Evolutionary conservation across 1,139 yeast species (phyloP), one percentile per base, ranked within the genome.

Genomic region (Taphrina pruni): DNA sequence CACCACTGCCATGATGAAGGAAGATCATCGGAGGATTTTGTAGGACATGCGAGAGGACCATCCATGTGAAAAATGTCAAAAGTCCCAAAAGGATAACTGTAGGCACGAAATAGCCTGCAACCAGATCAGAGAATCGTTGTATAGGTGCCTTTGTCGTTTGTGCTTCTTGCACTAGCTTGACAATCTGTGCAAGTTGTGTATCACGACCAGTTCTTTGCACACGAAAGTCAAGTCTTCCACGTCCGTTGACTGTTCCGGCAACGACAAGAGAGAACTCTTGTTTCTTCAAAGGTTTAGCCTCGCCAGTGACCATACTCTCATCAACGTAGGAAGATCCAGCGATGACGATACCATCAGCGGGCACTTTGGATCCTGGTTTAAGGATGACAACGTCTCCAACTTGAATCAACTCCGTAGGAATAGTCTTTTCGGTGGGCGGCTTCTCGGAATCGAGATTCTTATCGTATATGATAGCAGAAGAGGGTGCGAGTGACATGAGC

Each of bases 261-360:
- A 90, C 87, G 0, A 94, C 89, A 1, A 75, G 71, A 65, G 88
- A 88, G 1, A 91, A 92, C 1, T 75, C 75, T 1, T 71, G 75
- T 75, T 93, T 94, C 55, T 81, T 78, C 0, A 92, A 87, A 0
- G 97, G 94, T 60, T 85, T 77, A 0, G 96, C 85, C 79, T 94
- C 99, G 61, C 99, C 99, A 0, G 99, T 93, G 70, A 94, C 82
- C 43, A 92, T 80, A 6, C 97, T 88, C 78, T 94, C 99, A 75
- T 93, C 94, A 36, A 91, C 83, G 75, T 90, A 96, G 0, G 97
- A 85, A 71, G 84, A 85, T 8, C 99, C 99, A 72, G 83, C 82
- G 1, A 88, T 79, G 32, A 95, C 86, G 8, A 82, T 76, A 48
- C 99, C 99, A 81, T 95, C 99, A 0, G 97, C 93, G 0, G 98